Percentiles rank a stretch among this genome's conserved stretches.
Evolutionary conservation across 306 rosid genomes (phyloP).

Genomic region (Acacia acuminata): DNA sequence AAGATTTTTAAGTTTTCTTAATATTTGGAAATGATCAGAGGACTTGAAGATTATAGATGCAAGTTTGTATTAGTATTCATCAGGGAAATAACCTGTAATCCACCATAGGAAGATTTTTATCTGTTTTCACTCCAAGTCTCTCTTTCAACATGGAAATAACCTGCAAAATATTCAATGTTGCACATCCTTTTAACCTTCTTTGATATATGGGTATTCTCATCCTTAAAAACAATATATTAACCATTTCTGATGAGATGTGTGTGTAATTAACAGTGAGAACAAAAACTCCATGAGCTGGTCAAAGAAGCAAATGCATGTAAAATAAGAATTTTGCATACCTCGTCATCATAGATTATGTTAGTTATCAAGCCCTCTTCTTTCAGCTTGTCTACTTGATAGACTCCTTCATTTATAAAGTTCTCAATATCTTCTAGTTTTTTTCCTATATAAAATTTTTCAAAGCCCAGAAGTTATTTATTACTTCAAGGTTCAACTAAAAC

Average conservation of each 20-base stretch:
- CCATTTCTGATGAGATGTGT: conserved; percentile 8
- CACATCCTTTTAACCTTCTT: conserved; percentile 18
- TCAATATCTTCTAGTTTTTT: conserved; percentile 72
- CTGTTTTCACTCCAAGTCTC: conserved; percentile 63
- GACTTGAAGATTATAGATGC: neutral
- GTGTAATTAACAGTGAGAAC: neutral
- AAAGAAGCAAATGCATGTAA: conserved; percentile 24
- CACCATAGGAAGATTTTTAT: conserved; percentile 63
- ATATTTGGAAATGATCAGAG: neutral
- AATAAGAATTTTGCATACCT: conserved; percentile 54
- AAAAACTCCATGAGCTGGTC: conserved; percentile 6
- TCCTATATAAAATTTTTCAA: conserved; percentile 48
- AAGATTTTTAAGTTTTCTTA: neutral
- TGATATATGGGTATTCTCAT: conserved; percentile 12
- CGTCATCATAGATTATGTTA: conserved; percentile 78
- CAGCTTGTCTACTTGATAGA: conserved; percentile 75
- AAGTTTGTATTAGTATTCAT: neutral
- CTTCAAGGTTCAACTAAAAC: conserved; percentile 34
- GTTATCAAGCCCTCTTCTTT: conserved; percentile 92
- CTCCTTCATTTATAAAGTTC: conserved; percentile 83
- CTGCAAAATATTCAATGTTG: conserved; percentile 48
- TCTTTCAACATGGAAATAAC: conserved; percentile 72
- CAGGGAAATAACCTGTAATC: conserved; percentile 53
- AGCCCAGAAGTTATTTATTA: conserved; percentile 26
- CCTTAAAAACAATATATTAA: conserved; percentile 16